Conservation (phyloP, 805 yeast species). For the Schizosaccharomyces octosporus region DNA sequence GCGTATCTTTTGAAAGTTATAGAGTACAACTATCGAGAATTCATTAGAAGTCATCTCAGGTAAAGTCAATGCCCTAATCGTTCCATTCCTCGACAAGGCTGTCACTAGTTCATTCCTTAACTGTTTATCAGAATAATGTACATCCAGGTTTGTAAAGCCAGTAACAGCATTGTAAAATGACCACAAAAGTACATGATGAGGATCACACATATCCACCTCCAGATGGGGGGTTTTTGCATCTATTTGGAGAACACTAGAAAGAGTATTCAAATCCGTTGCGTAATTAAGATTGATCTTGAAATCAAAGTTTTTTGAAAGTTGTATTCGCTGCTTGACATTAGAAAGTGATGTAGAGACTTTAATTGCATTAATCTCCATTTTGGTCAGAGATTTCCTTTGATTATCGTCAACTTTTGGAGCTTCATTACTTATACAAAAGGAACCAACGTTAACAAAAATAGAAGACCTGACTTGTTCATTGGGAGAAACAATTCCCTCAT, state of each 20-base stretch:
- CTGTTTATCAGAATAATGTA: not conserved
- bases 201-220: not conserved
- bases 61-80: not conserved
- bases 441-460: constrained; percentile 57
- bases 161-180: not conserved
- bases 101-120: not conserved
- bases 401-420: constrained; percentile 19
- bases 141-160: not conserved
- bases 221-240: not conserved
- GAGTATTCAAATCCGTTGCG: not conserved
- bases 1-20: too few relatives aligned
- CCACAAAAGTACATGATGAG: not conserved
- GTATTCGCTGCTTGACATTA: not conserved
- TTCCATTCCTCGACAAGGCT: not conserved
- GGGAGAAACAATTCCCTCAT: constrained; percentile 22
- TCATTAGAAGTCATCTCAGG: too few relatives aligned
- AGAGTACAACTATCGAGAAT: too few relatives aligned
- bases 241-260: not conserved
- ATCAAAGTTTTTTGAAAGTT: not conserved
- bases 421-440: constrained; percentile 41
- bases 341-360: not conserved
- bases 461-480: constrained; percentile 8
- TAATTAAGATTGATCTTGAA: not conserved
- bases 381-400: constrained; percentile 2
- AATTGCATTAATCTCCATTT: not conserved